phyloP scores from a whole-genome alignment of 1,284 basidiomycete species.

The Austroboletus novae-zelandiae region DNA sequence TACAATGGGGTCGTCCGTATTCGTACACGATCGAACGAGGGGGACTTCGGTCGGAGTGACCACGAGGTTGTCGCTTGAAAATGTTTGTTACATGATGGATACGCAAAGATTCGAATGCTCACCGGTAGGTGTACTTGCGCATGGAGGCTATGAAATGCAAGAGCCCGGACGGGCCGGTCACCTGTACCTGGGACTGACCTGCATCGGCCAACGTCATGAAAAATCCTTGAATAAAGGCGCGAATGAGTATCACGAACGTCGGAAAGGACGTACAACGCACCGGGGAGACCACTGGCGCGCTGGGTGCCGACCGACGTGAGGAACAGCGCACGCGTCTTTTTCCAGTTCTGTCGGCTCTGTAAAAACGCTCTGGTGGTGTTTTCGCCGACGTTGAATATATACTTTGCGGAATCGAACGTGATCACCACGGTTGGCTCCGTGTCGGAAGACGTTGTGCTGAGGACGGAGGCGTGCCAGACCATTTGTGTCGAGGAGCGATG shows the following conservation, averaged over 20 bases:
- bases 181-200: conserved; percentile 51
- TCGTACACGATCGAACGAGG: conserved; percentile 22
- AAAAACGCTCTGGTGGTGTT: conserved; percentile 73
- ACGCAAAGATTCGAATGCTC: conserved; percentile 15
- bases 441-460: conserved; percentile 63
- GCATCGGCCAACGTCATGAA: conserved; percentile 84
- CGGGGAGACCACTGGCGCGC: conserved; percentile 66
- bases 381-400: conserved; percentile 86
- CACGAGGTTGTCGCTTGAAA: conserved; percentile 45
- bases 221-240: conserved; percentile 47
- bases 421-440: conserved; percentile 76
- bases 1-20: conserved; percentile 36
- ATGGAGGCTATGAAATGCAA: conserved; percentile 71
- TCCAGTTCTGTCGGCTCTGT: conserved; percentile 65
- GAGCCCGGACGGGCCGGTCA: conserved; percentile 74
- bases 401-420: conserved; percentile 75
- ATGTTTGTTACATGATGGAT: background rate
- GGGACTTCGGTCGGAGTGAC: conserved; percentile 50
- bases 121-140: conserved; percentile 65
- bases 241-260: background rate
- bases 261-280: conserved; percentile 40
- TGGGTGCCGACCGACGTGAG: conserved; percentile 65
- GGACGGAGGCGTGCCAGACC: conserved; percentile 61
- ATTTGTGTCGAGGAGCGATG: conserved; percentile 33
- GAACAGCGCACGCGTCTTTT: conserved; percentile 69